A percentile compares a stretch with the other conserved stretches of the same genome.
Conservation (phyloP, 225 moss, liverwort and hornwort species). For the Bryum argenteum region DNA sequence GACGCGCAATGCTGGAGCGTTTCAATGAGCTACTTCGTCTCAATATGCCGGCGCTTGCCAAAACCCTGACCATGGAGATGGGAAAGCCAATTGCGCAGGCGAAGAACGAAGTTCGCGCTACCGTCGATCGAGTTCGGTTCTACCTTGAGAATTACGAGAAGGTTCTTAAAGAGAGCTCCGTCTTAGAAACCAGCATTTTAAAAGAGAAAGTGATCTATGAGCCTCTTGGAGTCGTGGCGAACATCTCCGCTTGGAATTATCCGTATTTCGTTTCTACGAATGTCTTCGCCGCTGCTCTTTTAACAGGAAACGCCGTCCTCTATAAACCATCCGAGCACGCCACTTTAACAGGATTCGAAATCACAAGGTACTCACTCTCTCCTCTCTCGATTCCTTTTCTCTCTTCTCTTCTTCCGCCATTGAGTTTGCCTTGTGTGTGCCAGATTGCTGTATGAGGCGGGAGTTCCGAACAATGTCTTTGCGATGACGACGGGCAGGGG, state of each 20-base stretch:
- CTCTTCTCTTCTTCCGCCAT: no score
- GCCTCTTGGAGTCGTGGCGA: slow-evolving; percentile 94
- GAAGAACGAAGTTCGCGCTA: slow-evolving; percentile 87
- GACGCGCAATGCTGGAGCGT: slow-evolving; percentile 74
- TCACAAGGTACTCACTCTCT: slow-evolving; percentile 41
- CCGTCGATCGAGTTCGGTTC: slow-evolving; percentile 79
- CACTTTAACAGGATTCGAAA: slow-evolving; percentile 82
- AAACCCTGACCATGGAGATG: slow-evolving; percentile 89
- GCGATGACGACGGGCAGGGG: slow-evolving; percentile 73
- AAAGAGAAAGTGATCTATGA: slow-evolving; percentile 90
- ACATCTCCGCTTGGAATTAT: slow-evolving; percentile 98
- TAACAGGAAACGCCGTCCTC: slow-evolving; percentile 86
- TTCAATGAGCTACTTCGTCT: slow-evolving; percentile 83
- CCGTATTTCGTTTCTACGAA: slow-evolving; percentile 90
- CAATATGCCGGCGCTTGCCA: slow-evolving; percentile 72
- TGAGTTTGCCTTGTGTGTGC: neutral
- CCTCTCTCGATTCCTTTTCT: neutral
- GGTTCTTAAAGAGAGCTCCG: slow-evolving; percentile 73
- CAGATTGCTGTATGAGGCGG: slow-evolving; percentile 81
- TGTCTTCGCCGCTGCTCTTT: slow-evolving; percentile 82
- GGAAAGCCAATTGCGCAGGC: slow-evolving; percentile 93
- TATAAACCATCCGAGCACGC: slow-evolving; percentile 99
- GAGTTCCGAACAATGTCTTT: slow-evolving; percentile 82
- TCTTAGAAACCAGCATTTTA: slow-evolving; percentile 66
- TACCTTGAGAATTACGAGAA: slow-evolving; percentile 81